Base-by-base conservation (phyloP, 805 yeast species). In the Candida fluviatilis region DNA sequence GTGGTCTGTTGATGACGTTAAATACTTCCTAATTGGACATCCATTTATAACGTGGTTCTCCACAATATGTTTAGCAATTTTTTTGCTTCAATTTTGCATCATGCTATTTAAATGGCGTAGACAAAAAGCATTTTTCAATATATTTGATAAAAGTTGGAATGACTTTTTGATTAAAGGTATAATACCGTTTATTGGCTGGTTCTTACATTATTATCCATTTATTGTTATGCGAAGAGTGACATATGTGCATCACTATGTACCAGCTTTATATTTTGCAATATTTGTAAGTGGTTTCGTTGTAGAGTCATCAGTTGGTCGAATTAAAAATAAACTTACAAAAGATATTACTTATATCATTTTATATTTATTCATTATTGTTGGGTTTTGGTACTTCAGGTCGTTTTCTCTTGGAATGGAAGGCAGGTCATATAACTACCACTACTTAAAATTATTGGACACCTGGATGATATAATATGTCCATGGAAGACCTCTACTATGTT, bases 361-460 rank as follows among this genome's bases (percentile, higher is more conserved):
- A 30, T 82, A 81, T 52, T 52, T 59, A 2, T 45, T 62, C 21
- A 74, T 88, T 35, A 59, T 78, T 30, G 83, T 76, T 31, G 61
- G 72, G 14, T 89, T 84, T 59, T 60, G 72, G 54, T 64, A 70
- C 54, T 80, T 78, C 54, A 68, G 80, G 36, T 88, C 86, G 42
- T 65, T 91, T 34, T 75, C 87, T 13, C 82, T 84, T 49, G 98
- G 98, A 38, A 85, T 91, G 95, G 52, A 49, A 31, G 69, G 66
- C 0, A 49, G 64, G 4, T 44, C 63, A 18, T 47, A 43, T 26
- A 34, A 58, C 34, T 66, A 46, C 48, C 10, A 34, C 4, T 58
- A 65, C 46, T 58, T 67, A 40, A 58, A 56, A 47, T 40, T 67
- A 27, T 54, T 66, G 34, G 25, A 39, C 4, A 36, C 50, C 11